Percentiles rank a stretch among this genome's conserved stretches.
Conservation (phyloP, 1,284 basidiomycete genomes). For the Ceratobasidium sp. region DNA sequence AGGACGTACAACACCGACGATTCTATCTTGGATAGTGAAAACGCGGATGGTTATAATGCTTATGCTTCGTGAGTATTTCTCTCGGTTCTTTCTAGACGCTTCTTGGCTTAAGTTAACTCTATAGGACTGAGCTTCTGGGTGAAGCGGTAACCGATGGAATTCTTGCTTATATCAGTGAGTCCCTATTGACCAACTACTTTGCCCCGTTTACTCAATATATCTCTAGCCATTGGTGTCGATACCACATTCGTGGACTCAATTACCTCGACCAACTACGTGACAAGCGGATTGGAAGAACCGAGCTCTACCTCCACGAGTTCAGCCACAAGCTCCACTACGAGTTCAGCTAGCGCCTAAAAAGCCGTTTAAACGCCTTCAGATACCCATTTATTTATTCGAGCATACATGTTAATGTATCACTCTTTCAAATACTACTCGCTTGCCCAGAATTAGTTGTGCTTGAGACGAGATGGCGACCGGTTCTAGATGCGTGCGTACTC, state of each 20-base stretch:
- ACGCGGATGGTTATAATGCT: constrained; percentile 55
- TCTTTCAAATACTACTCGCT: too few species aligned
- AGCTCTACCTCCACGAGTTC: background rate
- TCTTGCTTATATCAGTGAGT: constrained; percentile 35
- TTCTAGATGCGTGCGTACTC: too few species aligned
- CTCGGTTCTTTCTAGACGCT: background rate
- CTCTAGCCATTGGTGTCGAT: constrained; percentile 23
- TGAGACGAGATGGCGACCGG: too few species aligned
- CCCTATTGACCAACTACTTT: background rate
- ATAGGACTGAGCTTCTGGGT: constrained; percentile 18
- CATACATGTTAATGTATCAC: too few species aligned
- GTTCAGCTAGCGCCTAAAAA: too few species aligned
- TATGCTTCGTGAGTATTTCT: constrained; percentile 28
- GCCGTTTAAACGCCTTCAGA: too few species aligned
- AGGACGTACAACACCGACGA: constrained; percentile 56
- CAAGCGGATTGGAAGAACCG: background rate
- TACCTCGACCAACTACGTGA: constrained; percentile 22
- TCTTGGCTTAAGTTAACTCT: background rate
- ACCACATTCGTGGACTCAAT: constrained; percentile 15
- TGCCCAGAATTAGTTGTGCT: too few species aligned
- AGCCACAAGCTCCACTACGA: too few species aligned
- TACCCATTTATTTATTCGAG: too few species aligned
- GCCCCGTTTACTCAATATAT: background rate
- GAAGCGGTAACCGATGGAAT: constrained; percentile 14
- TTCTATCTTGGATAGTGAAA: constrained; percentile 52